phyloP scores from a whole-genome alignment of 1,284 basidiomycete species.

The Thecaphora frezii region DNA sequence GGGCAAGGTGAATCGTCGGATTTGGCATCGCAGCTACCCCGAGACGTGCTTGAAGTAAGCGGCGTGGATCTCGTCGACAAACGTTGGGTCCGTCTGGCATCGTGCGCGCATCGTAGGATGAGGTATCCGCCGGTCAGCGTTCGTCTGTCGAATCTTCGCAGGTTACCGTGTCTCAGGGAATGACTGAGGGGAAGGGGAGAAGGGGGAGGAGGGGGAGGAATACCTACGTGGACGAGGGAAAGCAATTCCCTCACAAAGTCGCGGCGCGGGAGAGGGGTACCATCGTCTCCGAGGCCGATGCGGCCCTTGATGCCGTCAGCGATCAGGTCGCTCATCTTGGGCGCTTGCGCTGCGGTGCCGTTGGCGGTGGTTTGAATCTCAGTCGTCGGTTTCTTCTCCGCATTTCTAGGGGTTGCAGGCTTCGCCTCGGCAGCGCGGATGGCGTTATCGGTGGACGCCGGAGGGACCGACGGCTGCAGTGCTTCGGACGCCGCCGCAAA shows the following conservation, averaged over 20 bases:
- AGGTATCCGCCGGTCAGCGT: background rate
- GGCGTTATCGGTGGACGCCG: background rate
- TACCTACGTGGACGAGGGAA: constrained; percentile 71
- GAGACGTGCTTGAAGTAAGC: constrained; percentile 24
- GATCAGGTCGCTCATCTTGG: constrained; percentile 62
- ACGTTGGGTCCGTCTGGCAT: constrained; percentile 43
- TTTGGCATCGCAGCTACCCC: constrained; percentile 1
- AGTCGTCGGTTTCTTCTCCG: constrained; percentile 10
- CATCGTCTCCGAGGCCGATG: constrained; percentile 48
- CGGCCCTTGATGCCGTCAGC: constrained; percentile 60
- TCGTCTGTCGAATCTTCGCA: background rate
- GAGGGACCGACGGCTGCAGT: background rate
- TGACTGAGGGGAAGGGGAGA: background rate
- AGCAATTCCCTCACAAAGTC: constrained; percentile 71
- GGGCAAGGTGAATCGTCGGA: no score
- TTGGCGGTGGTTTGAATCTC: constrained; percentile 7
- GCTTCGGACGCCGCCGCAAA: no score
- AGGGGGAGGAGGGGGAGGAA: background rate
- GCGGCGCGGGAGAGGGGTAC: constrained; percentile 63
- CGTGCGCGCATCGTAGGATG: constrained; percentile 6
- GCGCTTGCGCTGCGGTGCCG: constrained; percentile 11
- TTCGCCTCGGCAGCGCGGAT: constrained; percentile 6
- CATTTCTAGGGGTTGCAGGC: constrained; percentile 15
- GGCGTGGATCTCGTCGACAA: constrained; percentile 43
- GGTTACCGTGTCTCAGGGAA: constrained; percentile 3